Percentiles rank a stretch among this genome's conserved stretches.
These are phyloP conservation scores for Quercus suber DNA, from an alignment of 306 rosid species.

Conservation along the genomic window DNA sequence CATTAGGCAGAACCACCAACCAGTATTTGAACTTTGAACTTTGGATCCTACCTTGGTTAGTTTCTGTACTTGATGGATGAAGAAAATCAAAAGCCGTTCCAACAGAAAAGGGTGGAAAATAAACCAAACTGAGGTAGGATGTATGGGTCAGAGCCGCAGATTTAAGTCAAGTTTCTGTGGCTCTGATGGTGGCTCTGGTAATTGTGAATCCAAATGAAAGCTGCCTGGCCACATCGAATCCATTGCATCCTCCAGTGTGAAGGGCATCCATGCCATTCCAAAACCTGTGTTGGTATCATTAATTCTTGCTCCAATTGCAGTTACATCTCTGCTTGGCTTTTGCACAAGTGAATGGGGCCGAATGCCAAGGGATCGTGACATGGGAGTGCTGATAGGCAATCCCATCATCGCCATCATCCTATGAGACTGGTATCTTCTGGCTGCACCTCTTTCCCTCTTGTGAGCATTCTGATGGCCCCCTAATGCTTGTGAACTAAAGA, in stretches of 20 bases:
- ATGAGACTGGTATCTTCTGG: constrained; percentile 80
- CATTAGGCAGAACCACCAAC: constrained; percentile 28
- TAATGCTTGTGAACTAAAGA: constrained; percentile 88
- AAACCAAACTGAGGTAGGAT: constrained; percentile 11
- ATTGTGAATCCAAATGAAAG: constrained; percentile 58
- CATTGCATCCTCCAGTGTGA: constrained; percentile 44
- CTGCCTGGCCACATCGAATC: constrained; percentile 90
- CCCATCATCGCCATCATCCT: constrained; percentile 68
- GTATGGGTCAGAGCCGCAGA: constrained; percentile 61
- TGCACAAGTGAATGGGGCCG: constrained; percentile 76
- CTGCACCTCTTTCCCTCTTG: constrained; percentile 93
- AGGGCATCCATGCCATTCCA: constrained; percentile 47
- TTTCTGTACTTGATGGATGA: constrained; percentile 23
- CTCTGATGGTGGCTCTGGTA: constrained; percentile 39
- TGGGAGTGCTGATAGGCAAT: constrained; percentile 38
- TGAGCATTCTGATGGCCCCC: constrained; percentile 99
- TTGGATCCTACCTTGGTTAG: constrained; percentile 41
- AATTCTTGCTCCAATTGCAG: constrained; percentile 48
- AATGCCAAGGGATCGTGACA: constrained; percentile 64
- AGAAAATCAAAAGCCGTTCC: constrained; percentile 14
- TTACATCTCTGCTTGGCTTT: constrained; percentile 58
- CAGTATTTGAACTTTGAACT: constrained; percentile 20
- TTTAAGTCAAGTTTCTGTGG: constrained; percentile 66
- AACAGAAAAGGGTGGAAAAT: constrained; percentile 15
- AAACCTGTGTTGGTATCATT: constrained; percentile 49